Base-by-base conservation (phyloP, 2,329 filamentous ascomycete genomes). In the Xylaria multiplex region DNA sequence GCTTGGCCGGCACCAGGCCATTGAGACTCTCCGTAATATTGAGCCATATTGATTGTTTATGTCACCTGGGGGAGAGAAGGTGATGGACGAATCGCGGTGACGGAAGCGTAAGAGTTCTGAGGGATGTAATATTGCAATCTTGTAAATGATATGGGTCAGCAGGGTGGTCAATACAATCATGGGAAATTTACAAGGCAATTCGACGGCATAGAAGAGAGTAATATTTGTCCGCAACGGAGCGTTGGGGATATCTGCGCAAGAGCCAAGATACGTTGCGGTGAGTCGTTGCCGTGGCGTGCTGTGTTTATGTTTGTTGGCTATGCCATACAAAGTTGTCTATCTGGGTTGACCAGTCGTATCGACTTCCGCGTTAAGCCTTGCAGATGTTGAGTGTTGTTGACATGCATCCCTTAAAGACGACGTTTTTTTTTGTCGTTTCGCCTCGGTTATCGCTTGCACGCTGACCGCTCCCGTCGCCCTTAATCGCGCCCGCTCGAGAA, bases 1-100 rank as follows among this genome's bases (percentile, higher is more conserved):
- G 74, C 84, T 82, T 70, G 87, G 82, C 72, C 75, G 30, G 74
- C 70, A 59, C 71, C 73, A 50, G 73, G 70, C 76, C 76, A 78
- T 73, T 78, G 76, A 55, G 74, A 74, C 16, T 78, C 76, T 68
- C 74, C 74, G 65, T 78, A 78, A 59, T 77, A 78, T 70, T 77
- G 76, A 68, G 76, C 76, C 76, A 78, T 78, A 30, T 53, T 64
- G 65, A 54, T 62, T 68, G 14, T 30, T n/a, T 24, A 27, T 45
- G 22, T 54, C 49, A 43, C 43, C 37, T 58, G 19, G 27, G 30
- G 54, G 32, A 40, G 52, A 14, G 14, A 55, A 43, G 32, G 50
- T 37, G 48, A 59, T 19, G 13, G 49, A 42, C 30, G 35, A 35
- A 40, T 64, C 27, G 62, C 27, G 59, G 32, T n/a, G 24, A 46